Base-by-base conservation (phyloP, 805 yeast species). In the Tetrapisispora phaffii region DNA sequence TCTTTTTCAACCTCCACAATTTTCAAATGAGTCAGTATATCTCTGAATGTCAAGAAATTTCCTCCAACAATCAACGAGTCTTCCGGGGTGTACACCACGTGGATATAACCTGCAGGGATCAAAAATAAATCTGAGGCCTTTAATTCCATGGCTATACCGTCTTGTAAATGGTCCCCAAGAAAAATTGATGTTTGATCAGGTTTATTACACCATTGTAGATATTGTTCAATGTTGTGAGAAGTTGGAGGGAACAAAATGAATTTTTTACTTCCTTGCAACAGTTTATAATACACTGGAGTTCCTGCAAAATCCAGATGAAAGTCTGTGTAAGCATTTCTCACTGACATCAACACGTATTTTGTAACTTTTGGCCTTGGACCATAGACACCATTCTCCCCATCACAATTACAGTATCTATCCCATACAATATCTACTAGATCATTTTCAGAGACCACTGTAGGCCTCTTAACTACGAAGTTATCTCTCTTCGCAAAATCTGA, bases 221-320 rank as follows among this genome's bases (percentile, higher is more conserved):
- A 88, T 29, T 74, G 69, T 15, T 67, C 58, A 42, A 87, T 68
- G 54, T 87, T 88, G 13, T 61, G 52, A 2, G 65, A 59, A 0
- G 94, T 78, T 2, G 96, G 96, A 0, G 95, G 95, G 53, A 73
- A 78, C 73, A 88, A 75, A 39, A 87, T 61, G 56, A 88, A 88
- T 28, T 78, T 73, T 56, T 88, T 88, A 3, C 66, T 54, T 1
- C 97, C 97, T n/a, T 72, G 66, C 15, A 88, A 64, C 3, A 88
- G 79, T 2, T 90, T 85, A 62, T 88, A 88, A 59, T 85, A 88
- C 5, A 88, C 97, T 1, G 93, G 83, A 0, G 96, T 85, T 0
- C 96, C 97, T 2, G 94, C 93, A 61, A 88, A 88, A 61, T 88
- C 97, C 36, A 88, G 70, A 62, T 88, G 97, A 64, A 87, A 88